Evolutionary conservation across 2,329 filamentous ascomycete genomes (phyloP), one percentile per base, ranked within the genome.

Genomic region (Penicillium nordicum): DNA sequence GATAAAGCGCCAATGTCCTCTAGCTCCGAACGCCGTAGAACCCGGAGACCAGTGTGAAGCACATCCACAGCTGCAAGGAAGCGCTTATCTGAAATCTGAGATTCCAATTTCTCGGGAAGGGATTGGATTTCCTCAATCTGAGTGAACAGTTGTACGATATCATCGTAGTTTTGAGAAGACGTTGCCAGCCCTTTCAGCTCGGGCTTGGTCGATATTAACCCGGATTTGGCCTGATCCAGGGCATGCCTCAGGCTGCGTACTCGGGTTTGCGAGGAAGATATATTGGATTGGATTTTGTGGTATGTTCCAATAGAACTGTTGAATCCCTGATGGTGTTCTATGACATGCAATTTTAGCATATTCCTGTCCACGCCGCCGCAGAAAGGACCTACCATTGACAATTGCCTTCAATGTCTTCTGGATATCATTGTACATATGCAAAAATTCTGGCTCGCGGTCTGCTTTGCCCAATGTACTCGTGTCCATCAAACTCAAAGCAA

Each of bases 221-320:
- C 92, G 5, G 83, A 80, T 74, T 95, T 96, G 43, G 93, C 88
- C 52, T 86, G 83, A 14, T 87, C 83, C 55, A 99, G 79, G n/a
- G 90, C 91, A 55, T 92, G 86, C 72, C 93, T 94, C 60, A 99
- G 79, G 12, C 82, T 80, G 57, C 93, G 86, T 52, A 99, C 90
- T 58, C 91, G 86, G 67, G 87, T 87, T 74, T 99, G 94, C 16
- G 92, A 96, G 49, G 85, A 81, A 67, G 93, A 89, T 63, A 99
- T 94, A 75, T 91, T 96, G 50, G 87, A 86, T 74, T 99, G 94
- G 59, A 99, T 99, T 75, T 96, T 97, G 79, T 99, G 95, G 71
- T 97, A 99, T 21, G 93, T 97, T 73, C 93, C 94, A 61, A 99
- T 97, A 49, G 93, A 97, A 74, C 91, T 96, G 77, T 97, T 99